Evolutionary conservation across 2,329 filamentous ascomycete genomes (phyloP).

Genomic region (Epichloe aotearoae): DNA sequence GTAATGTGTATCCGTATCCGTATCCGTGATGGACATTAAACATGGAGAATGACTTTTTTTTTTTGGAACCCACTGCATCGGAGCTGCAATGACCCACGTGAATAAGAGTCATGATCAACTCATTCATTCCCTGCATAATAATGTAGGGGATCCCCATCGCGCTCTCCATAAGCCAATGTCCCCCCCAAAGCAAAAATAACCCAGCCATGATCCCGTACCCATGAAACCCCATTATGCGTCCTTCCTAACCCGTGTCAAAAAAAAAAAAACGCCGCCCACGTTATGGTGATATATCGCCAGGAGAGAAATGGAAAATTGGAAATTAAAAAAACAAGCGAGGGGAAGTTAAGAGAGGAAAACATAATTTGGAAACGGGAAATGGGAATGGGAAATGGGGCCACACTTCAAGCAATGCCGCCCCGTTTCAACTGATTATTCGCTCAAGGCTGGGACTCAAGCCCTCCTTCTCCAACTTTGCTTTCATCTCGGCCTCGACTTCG

Average conservation of each 20-base stretch:
- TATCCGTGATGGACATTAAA: no score
- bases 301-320: neutral
- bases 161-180: no score
- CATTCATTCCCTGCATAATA: no score
- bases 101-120: no score
- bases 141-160: no score
- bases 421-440: slow-evolving; percentile 34
- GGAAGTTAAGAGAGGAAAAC: neutral
- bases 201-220: neutral
- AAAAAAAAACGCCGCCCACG: slow-evolving; percentile 4
- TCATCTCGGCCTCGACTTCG: slow-evolving; percentile 43
- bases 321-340: neutral
- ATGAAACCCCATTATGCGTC: slow-evolving; percentile 5
- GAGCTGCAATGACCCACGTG: no score
- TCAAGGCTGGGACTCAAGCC: slow-evolving; percentile 27
- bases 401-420: neutral
- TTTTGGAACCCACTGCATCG: no score
- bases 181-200: neutral
- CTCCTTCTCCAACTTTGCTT: slow-evolving; percentile 31
- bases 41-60: no score
- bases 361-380: neutral
- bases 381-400: neutral
- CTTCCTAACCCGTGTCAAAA: neutral
- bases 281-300: slow-evolving; percentile 1
- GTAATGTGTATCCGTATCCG: no score